Base-by-base conservation (phyloP, 345 rosid species). In the Triadica sebifera region DNA sequence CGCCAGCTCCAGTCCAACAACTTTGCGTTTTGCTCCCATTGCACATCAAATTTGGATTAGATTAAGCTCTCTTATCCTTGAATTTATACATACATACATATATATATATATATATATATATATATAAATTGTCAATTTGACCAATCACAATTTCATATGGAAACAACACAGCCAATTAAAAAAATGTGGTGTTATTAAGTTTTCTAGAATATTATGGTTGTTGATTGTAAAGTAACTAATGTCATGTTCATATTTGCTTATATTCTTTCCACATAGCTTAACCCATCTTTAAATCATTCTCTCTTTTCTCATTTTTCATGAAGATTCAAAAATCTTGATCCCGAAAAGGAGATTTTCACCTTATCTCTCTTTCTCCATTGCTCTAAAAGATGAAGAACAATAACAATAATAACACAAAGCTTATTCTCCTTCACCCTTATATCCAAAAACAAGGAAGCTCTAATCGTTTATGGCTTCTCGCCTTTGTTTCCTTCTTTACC, bases 371-470 rank as follows among this genome's bases (percentile, higher is more conserved):
- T 46, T 43, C 34, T 47, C 67, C 61, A 59, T 60, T 46, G 43
- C 53, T 38, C 5, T 2, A 16, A 55, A 43, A 81, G 50, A 93
- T 88, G 96, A 94, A 90, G 89, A 89, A 81, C 81, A 80, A 67
- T 56, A 75, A 24, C 81, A 88, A 80, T 66, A 83, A 78, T 85
- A 94, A 91, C 87, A 91, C 98, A 1, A 94, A 91, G 84, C 92
- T 94, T 43, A 94, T 94, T 77, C 97, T 94, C 62, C 87, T 94
- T 56, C 98, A 92, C 56, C 98, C 98, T 2, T 92, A 94, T 65
- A 87, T 91, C 77, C 98, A 89, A 66, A 94, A 94, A 73, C 98
- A 94, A 83, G 96, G 95, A 25, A 83, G 84, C 79, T 80, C 98
- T 10, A 91, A 84, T 76, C 93, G 93, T 6, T 46, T 91, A 83